Base-by-base conservation (phyloP, 306 rosid genomes). In the Dicorynia guianensis region DNA sequence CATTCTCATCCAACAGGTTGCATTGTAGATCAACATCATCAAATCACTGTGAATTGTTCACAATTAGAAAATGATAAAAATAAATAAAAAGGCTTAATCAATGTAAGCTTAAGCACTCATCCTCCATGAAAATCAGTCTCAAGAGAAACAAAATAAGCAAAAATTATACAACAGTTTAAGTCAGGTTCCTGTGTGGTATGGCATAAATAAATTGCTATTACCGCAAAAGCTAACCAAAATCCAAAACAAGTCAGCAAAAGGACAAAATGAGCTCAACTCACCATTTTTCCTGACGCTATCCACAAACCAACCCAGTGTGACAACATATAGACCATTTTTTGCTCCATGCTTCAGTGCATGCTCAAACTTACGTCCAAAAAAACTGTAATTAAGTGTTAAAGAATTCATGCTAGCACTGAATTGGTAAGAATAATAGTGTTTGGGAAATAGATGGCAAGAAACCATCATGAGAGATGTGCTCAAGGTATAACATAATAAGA, bases 221-320 rank as follows among this genome's bases (percentile, higher is more conserved):
- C 42, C 82, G 39, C 14, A 40, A 66, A 57, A 66, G 58, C 33
- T 33, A 71, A 58, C 59, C 58, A 59, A 72, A 76, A 67, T n/a
- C 5, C 15, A 69, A 55, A 74, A 65, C 34, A 33, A 3, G 58
- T 61, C 52, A 56, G 47, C 4, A 56, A 18, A 69, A 55, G 2
- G 30, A 67, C 35, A 46, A 46, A 25, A 25, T 25, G 67, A 72
- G 79, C 62, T 67, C 46, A 73, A 47, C 68, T 81, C 72, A 96
- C 99, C 96, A 78, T 88, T 90, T 87, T 87, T 92, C 89, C 83
- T 80, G 49, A 88, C 98, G 44, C 99, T 90, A 66, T 92, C 97
- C 62, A 96, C 99, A 81, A 96, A 96, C 99, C 98, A 96, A 80
- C 99, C 98, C 75, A 96, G 83, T 11, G 98, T 84, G 79, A 96